A percentile compares a stretch with the other conserved stretches of the same genome.
Conservation (phyloP, 345 rosid species). For the Angophora floribunda region DNA sequence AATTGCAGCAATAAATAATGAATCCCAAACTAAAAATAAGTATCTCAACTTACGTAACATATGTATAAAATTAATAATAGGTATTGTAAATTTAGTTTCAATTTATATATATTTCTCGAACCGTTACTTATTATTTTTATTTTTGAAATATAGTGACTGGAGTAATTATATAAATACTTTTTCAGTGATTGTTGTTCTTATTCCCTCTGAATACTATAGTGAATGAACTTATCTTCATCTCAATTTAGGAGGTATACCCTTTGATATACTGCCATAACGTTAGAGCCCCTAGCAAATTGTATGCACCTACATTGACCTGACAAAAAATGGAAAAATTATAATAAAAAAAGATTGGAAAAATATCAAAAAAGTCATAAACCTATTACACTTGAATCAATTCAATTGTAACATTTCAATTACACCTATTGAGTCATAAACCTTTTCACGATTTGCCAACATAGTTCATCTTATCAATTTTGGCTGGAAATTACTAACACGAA, state of each 20-base stretch:
- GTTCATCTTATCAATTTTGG: neutral
- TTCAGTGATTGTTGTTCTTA: neutral
- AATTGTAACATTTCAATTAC: no score
- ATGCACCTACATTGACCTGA: neutral
- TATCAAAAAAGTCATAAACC: neutral
- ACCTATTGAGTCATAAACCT: neutral
- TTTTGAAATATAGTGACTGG: no score
- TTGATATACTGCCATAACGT: neutral
- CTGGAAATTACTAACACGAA: neutral
- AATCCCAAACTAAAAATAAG: neutral
- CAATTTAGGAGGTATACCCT: neutral
- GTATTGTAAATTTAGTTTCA: neutral
- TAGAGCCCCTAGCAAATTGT: neutral
- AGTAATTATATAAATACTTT: neutral
- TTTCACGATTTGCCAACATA: neutral
- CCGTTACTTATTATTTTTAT: no score
- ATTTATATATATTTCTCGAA: neutral
- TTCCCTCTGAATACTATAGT: neutral
- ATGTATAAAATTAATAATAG: neutral
- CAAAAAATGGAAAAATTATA: neutral
- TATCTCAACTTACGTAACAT: neutral
- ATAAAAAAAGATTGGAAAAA: no score
- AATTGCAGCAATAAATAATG: neutral
- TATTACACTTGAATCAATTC: no score
- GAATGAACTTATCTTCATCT: neutral